A percentile compares a stretch with the other conserved stretches of the same genome.
Conservation (phyloP, 202 grass and related monocot species). For the Setaria viridis region DNA sequence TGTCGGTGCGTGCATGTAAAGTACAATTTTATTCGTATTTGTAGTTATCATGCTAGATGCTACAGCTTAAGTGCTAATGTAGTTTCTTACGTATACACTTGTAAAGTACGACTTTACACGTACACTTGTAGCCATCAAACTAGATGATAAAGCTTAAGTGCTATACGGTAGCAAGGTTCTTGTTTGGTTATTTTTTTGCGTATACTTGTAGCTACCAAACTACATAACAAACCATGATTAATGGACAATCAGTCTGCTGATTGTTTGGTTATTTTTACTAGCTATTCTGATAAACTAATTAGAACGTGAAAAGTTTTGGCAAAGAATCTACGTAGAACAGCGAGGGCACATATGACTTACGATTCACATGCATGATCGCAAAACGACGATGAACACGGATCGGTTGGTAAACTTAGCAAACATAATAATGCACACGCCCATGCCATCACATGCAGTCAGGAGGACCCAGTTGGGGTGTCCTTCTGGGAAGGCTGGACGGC, state of each 20-base stretch:
- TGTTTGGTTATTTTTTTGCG: too few relatives aligned
- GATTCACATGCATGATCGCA: background rate
- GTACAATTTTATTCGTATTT: too few relatives aligned
- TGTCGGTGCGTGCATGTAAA: background rate
- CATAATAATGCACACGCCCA: background rate
- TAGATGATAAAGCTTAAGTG: background rate
- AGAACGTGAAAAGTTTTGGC: background rate
- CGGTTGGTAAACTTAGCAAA: background rate
- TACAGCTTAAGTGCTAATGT: too few relatives aligned
- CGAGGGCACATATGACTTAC: background rate
- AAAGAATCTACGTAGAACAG: background rate
- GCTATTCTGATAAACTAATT: background rate
- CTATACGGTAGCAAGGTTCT: background rate
- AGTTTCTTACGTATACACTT: too few relatives aligned
- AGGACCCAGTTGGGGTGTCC: slow-evolving; percentile 58
- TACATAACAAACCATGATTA: too few relatives aligned
- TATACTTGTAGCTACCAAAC: too few relatives aligned
- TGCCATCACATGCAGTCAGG: slow-evolving; percentile 8
- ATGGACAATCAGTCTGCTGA: background rate
- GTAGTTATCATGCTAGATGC: too few relatives aligned
- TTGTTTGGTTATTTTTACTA: background rate
- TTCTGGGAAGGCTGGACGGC: slow-evolving; percentile 67
- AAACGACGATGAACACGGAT: background rate
- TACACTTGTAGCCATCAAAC: background rate
- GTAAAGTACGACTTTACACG: background rate